These are phyloP conservation scores for Oehlia diaphana DNA, from an alignment of 192 early-diverging fungal species.

Conservation along the genomic window DNA sequence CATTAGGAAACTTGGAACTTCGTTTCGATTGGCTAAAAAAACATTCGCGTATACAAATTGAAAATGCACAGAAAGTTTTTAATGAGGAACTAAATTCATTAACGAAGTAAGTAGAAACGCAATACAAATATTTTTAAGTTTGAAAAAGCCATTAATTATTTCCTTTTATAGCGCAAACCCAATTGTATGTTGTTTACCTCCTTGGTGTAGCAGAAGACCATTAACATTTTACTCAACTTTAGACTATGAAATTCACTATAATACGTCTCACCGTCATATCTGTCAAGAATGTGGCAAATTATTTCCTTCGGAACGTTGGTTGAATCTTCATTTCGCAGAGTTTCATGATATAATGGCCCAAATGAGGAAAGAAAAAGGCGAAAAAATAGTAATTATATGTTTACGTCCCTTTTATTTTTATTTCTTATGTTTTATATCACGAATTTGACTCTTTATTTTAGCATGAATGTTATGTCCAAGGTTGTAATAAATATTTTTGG, in stretches of 20 bases:
- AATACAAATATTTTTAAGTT: neutral
- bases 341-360: conserved; percentile 47
- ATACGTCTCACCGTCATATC: conserved; percentile 47
- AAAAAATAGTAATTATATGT: conserved; percentile 44
- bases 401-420: neutral
- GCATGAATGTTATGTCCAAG: conserved; percentile 56
- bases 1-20: conserved; percentile 35
- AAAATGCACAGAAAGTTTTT: conserved; percentile 4
- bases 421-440: neutral
- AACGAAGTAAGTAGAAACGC: neutral
- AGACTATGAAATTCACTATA: conserved; percentile 55
- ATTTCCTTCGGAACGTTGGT: conserved; percentile 50
- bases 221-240: conserved; percentile 35
- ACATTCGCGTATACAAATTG: conserved; percentile 11
- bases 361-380: conserved; percentile 49
- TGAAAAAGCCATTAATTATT: neutral
- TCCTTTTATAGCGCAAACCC: neutral
- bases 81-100: conserved; percentile 8
- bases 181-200: conserved; percentile 30
- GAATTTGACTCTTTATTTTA: conserved; percentile 18
- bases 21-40: conserved; percentile 34
- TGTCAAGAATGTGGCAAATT: conserved; percentile 47
- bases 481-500: conserved; percentile 43
- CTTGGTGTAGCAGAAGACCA: conserved; percentile 8
- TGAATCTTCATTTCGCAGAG: conserved; percentile 52